A percentile compares a stretch with the other conserved stretches of the same genome.
Conservation (phyloP, 2,329 filamentous ascomycete genomes). For the Hymenoscyphus albidus region DNA sequence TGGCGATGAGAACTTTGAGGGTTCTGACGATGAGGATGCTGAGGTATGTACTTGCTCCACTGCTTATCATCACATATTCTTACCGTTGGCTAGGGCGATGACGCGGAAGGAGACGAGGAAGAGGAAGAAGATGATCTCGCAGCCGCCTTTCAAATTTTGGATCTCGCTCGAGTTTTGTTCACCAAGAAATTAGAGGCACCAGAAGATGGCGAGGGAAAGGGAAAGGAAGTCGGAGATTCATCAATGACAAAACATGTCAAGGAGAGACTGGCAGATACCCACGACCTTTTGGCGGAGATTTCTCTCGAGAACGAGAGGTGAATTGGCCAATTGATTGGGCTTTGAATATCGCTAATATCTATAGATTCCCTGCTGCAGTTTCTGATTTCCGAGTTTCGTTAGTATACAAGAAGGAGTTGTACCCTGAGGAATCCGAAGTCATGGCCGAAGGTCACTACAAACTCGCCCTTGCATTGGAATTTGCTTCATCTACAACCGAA, state of each 20-base stretch:
- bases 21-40: slow-evolving; percentile 70
- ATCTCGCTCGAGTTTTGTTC: slow-evolving; percentile 68
- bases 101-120: slow-evolving; percentile 42
- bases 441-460: slow-evolving; percentile 96
- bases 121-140: slow-evolving; percentile 71
- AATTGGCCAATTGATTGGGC: slow-evolving; percentile 15
- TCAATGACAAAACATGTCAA: slow-evolving; percentile 59
- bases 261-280: slow-evolving; percentile 85
- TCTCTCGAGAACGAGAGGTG: slow-evolving; percentile 91
- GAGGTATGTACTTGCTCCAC: slow-evolving; percentile 43
- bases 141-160: slow-evolving; percentile 79
- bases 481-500: slow-evolving; percentile 71
- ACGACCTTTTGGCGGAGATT: slow-evolving; percentile 92
- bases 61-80: slow-evolving; percentile 46
- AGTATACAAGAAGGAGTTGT: slow-evolving; percentile 73
- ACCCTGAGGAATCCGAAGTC: slow-evolving; percentile 74
- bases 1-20: slow-evolving; percentile 90
- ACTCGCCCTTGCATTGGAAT: slow-evolving; percentile 90
- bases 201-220: slow-evolving; percentile 43
- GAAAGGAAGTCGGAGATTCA: slow-evolving; percentile 41
- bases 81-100: slow-evolving; percentile 39
- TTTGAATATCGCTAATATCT: slow-evolving; percentile 18
- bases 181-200: slow-evolving; percentile 51
- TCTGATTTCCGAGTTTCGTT: slow-evolving; percentile 76
- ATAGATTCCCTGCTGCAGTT: slow-evolving; percentile 77